A percentile compares a stretch with the other conserved stretches of the same genome.
These are phyloP conservation scores for Gyromitra esculenta DNA, from an alignment of 2,329 filamentous ascomycete genomes.

Conservation along the genomic window DNA sequence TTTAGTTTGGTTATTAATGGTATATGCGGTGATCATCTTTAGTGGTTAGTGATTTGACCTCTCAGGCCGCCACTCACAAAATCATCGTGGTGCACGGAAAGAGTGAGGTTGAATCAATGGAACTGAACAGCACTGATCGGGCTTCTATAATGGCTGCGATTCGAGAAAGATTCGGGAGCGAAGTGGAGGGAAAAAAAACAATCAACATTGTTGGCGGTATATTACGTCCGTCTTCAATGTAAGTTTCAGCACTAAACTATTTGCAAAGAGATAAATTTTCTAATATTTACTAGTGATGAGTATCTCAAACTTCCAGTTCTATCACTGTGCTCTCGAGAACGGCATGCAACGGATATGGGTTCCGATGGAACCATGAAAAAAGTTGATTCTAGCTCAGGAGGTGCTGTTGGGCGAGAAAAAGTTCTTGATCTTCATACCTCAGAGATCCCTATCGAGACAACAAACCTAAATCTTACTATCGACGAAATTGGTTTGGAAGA, in stretches of 20 bases:
- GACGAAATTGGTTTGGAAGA: constrained; percentile 16
- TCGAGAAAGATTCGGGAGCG: not conserved
- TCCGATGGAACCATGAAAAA: too few relatives aligned
- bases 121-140: not conserved
- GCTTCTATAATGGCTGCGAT: constrained; percentile 6
- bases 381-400: not conserved
- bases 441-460: constrained; percentile 21
- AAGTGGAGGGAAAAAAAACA: constrained; percentile 9
- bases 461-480: constrained; percentile 4
- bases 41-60: not conserved
- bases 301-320: constrained; percentile 22
- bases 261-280: not conserved
- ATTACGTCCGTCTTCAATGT: constrained; percentile 2
- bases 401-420: not conserved
- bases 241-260: not conserved
- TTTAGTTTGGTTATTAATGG: not conserved
- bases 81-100: constrained; percentile 13
- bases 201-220: constrained; percentile 3
- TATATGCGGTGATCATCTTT: not conserved
- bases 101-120: constrained; percentile 7
- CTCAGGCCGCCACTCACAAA: not conserved
- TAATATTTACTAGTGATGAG: not conserved
- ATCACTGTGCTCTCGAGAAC: constrained; percentile 4
- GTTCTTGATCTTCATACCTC: constrained; percentile 29
- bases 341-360: not conserved